A percentile compares a stretch with the other conserved stretches of the same genome.
Evolutionary conservation across 2,329 filamentous ascomycete species (phyloP).

Genomic region (Pseudocercospora vitis): DNA sequence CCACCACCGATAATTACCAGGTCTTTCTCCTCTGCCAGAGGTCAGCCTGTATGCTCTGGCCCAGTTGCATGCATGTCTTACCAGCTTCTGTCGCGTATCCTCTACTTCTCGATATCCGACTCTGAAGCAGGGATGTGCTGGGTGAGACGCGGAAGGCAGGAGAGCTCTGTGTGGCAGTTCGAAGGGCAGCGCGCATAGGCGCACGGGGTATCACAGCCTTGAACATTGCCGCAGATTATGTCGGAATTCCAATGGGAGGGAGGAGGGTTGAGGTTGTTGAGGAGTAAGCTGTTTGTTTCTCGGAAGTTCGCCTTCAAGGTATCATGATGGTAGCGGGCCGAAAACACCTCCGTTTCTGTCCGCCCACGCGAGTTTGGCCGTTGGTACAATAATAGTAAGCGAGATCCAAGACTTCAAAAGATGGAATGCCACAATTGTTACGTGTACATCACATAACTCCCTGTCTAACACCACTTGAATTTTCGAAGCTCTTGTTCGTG

Average conservation of each 20-base stretch:
- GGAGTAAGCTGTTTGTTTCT: slow-evolving; percentile 10
- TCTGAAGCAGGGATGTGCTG: slow-evolving; percentile 50
- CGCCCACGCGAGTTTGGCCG: too few relatives aligned
- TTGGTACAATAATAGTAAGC: too few relatives aligned
- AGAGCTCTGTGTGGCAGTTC: slow-evolving; percentile 24
- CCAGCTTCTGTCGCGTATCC: slow-evolving; percentile 57
- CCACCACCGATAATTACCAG: slow-evolving; percentile 96
- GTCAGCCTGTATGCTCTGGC: slow-evolving; percentile 31
- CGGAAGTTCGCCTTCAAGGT: not conserved
- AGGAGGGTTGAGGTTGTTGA: slow-evolving; percentile 6
- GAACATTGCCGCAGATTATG: slow-evolving; percentile 26
- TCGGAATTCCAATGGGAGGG: not conserved
- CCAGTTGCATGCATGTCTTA: slow-evolving; percentile 31
- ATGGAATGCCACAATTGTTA: too few relatives aligned
- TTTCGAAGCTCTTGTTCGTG: too few relatives aligned
- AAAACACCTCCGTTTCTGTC: slow-evolving; percentile 1
- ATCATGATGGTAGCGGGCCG: not conserved
- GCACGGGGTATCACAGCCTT: slow-evolving; percentile 29
- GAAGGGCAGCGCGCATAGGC: slow-evolving; percentile 28
- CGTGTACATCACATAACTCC: too few relatives aligned
- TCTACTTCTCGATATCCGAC: slow-evolving; percentile 55
- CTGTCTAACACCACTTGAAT: too few relatives aligned
- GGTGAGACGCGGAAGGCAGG: slow-evolving; percentile 30
- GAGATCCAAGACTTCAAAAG: too few relatives aligned
- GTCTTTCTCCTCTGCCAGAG: slow-evolving; percentile 78